Evolutionary conservation across 352 stramenopile genomes (phyloP), one percentile per base, ranked within the genome.

Genomic region (Phytophthora citricola): DNA sequence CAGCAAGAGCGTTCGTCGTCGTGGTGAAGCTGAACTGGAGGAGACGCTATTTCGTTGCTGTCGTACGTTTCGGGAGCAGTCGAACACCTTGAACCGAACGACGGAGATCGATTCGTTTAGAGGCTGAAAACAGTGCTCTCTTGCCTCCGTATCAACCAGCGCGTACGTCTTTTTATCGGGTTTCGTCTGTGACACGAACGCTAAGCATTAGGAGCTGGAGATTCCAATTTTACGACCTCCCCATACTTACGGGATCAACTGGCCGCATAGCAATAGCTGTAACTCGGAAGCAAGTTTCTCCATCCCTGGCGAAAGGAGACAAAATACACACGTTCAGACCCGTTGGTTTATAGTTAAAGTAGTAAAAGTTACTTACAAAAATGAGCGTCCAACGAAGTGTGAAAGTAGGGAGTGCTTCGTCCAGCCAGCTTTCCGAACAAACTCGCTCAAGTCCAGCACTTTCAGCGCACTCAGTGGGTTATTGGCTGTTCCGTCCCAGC

Each of bases 351-450:
- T 12, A 52, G 5, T 27, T 10, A 32, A 5, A 9, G 12, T 3
- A 38, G 22, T 6, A 40, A 52, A 15, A 40, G 3, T 15, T 34
- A 62, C 58, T 46, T 78, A 91, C 85, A 77, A 36, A 48, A 92
- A 93, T 17, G 76, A 73, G 31, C 85, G 83, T 3, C 83, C 85
- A 31, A 93, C 74, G 66, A 89, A 93, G 44, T 92, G 83, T 31
- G 85, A 85, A 4, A 93, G 69, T 38, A 92, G 64, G n/a, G 65
- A 51, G 26, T 93, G 83, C 61, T 90, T 93, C 31, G 71, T 64
- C 83, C 85, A 93, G 24, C 76, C 78, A 39, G 78, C 73, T 53
- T 91, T 90, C 17, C 79, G 81, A 57, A 92, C 81, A 61, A 93
- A 93, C 6, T 93, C 83, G 51, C 73, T 91, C 70, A 93, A 81